phyloP scores from a whole-genome alignment of 352 stramenopile species.

The Globisporangium solare region DNA sequence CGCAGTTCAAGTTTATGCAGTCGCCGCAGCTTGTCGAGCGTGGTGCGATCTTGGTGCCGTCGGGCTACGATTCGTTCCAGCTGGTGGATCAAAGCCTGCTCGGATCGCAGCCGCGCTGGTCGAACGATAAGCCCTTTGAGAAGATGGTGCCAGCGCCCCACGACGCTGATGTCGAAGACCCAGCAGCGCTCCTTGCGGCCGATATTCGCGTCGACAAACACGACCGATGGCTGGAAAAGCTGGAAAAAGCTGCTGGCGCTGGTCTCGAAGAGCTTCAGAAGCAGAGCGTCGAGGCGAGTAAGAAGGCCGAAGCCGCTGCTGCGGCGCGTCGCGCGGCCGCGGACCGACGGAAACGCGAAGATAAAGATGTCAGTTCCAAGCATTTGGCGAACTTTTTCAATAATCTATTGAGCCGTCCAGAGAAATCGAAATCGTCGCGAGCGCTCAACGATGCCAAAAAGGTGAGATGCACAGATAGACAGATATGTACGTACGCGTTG shows the following conservation, averaged over 20 bases:
- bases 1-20: constrained; percentile 63
- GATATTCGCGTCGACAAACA: constrained; percentile 67
- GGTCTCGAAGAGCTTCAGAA: constrained; percentile 80
- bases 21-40: constrained; percentile 73
- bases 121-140: constrained; percentile 71
- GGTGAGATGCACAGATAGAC: constrained; percentile 18
- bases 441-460: constrained; percentile 57
- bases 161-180: constrained; percentile 34
- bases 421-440: constrained; percentile 75
- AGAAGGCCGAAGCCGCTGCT: constrained; percentile 67
- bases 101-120: constrained; percentile 70
- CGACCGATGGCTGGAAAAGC: constrained; percentile 75
- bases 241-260: constrained; percentile 74
- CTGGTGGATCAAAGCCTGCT: constrained; percentile 75
- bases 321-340: constrained; percentile 57
- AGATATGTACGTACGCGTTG: neutral
- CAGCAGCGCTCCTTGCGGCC: constrained; percentile 20
- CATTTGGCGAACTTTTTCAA: constrained; percentile 88
- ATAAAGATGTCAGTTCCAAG: constrained; percentile 83
- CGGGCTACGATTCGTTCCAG: constrained; percentile 74
- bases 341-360: constrained; percentile 72
- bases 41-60: constrained; percentile 64
- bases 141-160: constrained; percentile 69
- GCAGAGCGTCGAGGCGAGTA: constrained; percentile 80
- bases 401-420: constrained; percentile 77